Evolutionary conservation across 2,329 filamentous ascomycete genomes (phyloP), one percentile per base, ranked within the genome.

Genomic region (Stagonosporopsis vannaccii): DNA sequence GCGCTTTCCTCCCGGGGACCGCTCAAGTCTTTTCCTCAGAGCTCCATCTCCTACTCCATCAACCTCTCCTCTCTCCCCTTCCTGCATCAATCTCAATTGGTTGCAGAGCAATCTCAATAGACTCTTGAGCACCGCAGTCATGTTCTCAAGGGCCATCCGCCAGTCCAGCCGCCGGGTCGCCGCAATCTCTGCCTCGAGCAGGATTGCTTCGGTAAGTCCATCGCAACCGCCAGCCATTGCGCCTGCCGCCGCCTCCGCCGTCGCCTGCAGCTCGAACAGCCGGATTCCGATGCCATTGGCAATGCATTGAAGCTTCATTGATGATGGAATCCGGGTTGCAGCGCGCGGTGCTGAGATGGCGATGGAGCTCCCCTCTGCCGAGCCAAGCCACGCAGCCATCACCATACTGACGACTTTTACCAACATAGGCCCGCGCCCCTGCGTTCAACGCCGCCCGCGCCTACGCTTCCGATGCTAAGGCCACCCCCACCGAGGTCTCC

Each of bases 141-240:
- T 98, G 94, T 96, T 97, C 87, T 92, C 94, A 85, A 96, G 91
- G 89, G 93, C 94, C 85, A 87, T 98, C 84, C 89, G 93, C 85
- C 92, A 96, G 87, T 96, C 92, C 81, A 90, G 90, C 85, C 92
- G 93, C 86, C 90, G 91, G 82, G 91, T 94, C 83, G 90, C 91
- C 85, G 92, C 91, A 84, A 87, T 96, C 84, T 91, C 92, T 89
- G 90, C 91, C 78, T 86, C 90, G 77, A 88, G 91, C 86, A 91
- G 92, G 87, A 88, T 96, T 84, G 89, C 89, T 82, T 90, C 89
- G 84, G 95, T 98, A 93, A 90, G 94, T 96, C 80, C 77, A 78
- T 78, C 77, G 76, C 78, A 73, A 65, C 66, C 61, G 65, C 61
- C 69, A 65, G 66, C 72, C 68, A 74, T 73, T 69, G 69, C 76